These are phyloP conservation scores for Xylariaceae sp. DNA, from an alignment of 2,329 filamentous ascomycete species.

Conservation along the genomic window DNA sequence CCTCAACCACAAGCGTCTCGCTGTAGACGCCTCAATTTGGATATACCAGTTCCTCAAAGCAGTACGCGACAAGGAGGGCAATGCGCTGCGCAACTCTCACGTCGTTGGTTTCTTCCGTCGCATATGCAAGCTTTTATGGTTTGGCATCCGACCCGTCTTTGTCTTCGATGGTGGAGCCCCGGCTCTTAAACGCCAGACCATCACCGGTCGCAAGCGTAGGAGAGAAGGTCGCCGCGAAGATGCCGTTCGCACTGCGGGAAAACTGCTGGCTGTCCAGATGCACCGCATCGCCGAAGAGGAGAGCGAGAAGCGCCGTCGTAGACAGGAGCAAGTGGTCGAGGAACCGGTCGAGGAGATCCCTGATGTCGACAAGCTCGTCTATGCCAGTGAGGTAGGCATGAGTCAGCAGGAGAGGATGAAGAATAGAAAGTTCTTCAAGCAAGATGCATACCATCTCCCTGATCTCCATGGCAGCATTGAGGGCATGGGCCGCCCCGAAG, in stretches of 20 bases:
- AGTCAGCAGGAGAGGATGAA: slow-evolving; percentile 68
- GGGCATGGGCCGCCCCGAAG: slow-evolving; percentile 83
- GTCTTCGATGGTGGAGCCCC: slow-evolving; percentile 97
- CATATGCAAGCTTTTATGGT: slow-evolving; percentile 96
- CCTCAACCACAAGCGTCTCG: slow-evolving; percentile 91
- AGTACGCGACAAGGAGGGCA: slow-evolving; percentile 96
- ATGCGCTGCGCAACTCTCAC: slow-evolving; percentile 92
- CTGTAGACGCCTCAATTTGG: slow-evolving; percentile 98
- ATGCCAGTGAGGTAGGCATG: slow-evolving; percentile 87
- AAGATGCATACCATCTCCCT: slow-evolving; percentile 92
- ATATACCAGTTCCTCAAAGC: slow-evolving; percentile 99
- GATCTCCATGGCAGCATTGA: slow-evolving; percentile 76
- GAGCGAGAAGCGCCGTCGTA: slow-evolving; percentile 56
- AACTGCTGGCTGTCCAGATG: slow-evolving; percentile 90
- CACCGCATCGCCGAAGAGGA: slow-evolving; percentile 86
- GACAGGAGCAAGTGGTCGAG: slow-evolving; percentile 37
- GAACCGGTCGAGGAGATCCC: slow-evolving; percentile 66
- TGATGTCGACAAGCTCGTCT: slow-evolving; percentile 67
- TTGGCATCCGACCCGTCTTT: slow-evolving; percentile 93
- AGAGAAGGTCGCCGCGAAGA: slow-evolving; percentile 89
- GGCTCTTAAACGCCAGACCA: slow-evolving; percentile 83
- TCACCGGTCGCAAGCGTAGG: slow-evolving; percentile 70
- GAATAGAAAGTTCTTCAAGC: slow-evolving; percentile 78
- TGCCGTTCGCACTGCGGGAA: slow-evolving; percentile 86
- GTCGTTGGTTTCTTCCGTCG: slow-evolving; percentile 96